A percentile compares a stretch with the other conserved stretches of the same genome.
Evolutionary conservation across 1,139 yeast genomes (phyloP).

Genomic region (Blastobotrys ciferrii): DNA sequence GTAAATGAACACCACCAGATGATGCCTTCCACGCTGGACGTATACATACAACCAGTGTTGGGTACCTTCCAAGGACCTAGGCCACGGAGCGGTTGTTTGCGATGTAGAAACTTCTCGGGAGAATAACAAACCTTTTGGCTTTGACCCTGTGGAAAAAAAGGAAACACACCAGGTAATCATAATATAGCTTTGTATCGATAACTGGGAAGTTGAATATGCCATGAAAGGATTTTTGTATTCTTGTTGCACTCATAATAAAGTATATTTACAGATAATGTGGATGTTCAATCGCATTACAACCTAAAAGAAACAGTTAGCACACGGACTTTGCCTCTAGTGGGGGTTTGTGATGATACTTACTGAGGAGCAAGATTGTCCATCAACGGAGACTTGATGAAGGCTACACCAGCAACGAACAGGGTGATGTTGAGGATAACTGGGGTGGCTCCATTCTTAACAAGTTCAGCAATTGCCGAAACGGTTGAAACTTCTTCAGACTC

Average conservation of each 20-base stretch:
- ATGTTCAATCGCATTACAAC: slow-evolving; percentile 1
- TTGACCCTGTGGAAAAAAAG: too few species aligned
- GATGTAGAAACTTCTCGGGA: too few species aligned
- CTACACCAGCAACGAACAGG: slow-evolving; percentile 38
- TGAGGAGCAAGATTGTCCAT: slow-evolving; percentile 43
- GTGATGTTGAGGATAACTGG: slow-evolving; percentile 34
- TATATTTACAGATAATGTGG: background rate
- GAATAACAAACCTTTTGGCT: too few species aligned
- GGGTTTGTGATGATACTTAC: slow-evolving; percentile 29
- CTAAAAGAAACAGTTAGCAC: background rate
- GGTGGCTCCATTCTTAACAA: slow-evolving; percentile 24
- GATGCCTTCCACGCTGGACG: too few species aligned
- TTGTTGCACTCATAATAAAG: background rate
- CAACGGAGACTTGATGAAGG: slow-evolving; percentile 39
- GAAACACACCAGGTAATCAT: too few species aligned
- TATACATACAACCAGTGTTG: too few species aligned
- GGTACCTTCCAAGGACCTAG: too few species aligned
- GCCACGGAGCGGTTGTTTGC: too few species aligned
- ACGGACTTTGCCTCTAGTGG: background rate
- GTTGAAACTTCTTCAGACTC: slow-evolving; percentile 20
- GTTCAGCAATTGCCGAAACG: slow-evolving; percentile 19
- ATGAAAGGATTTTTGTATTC: background rate
- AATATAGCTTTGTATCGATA: too few species aligned
- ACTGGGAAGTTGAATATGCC: background rate
- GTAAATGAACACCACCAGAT: too few species aligned